Conservation (phyloP, 257 asterid genomes). For the Penstemon davidsonii region DNA sequence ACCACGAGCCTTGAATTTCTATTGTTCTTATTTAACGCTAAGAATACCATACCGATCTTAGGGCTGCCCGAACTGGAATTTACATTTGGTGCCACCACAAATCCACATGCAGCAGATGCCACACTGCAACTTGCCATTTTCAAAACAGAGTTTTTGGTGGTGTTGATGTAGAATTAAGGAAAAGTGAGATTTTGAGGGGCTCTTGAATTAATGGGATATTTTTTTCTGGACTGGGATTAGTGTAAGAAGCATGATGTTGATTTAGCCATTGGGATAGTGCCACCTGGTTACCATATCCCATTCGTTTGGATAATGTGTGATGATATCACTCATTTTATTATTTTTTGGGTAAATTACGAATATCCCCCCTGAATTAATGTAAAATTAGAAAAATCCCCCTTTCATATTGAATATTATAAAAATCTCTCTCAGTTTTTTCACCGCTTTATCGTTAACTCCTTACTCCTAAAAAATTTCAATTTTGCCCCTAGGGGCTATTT, state of each 20-base stretch:
- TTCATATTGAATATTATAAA: too few relatives aligned
- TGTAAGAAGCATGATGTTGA: constrained; percentile 28
- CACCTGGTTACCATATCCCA: constrained; percentile 54
- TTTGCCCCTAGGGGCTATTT: too few relatives aligned
- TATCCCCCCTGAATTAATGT: too few relatives aligned
- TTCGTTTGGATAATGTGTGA: constrained; percentile 54
- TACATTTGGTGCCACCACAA: constrained; percentile 40
- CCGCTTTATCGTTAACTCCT: too few relatives aligned
- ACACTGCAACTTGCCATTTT: constrained; percentile 55
- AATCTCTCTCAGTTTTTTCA: too few relatives aligned
- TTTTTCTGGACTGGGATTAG: constrained; percentile 48
- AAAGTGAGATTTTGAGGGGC: constrained; percentile 24
- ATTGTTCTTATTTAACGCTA: constrained; percentile 31
- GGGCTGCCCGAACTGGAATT: constrained; percentile 23
- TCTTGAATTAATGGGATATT: constrained; percentile 43
- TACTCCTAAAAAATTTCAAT: too few relatives aligned
- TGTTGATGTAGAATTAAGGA: constrained; percentile 15
- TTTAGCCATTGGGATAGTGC: constrained; percentile 42
- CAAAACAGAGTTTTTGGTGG: constrained; percentile 8
- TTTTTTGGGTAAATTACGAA: neutral
- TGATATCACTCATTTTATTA: neutral
- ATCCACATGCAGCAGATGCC: constrained; percentile 51
- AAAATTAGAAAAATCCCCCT: too few relatives aligned
- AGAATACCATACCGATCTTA: constrained; percentile 25
- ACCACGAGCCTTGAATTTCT: constrained; percentile 42